Conservation (phyloP, 495 filamentous ascomycete species). For the Podospora didyma region DNA sequence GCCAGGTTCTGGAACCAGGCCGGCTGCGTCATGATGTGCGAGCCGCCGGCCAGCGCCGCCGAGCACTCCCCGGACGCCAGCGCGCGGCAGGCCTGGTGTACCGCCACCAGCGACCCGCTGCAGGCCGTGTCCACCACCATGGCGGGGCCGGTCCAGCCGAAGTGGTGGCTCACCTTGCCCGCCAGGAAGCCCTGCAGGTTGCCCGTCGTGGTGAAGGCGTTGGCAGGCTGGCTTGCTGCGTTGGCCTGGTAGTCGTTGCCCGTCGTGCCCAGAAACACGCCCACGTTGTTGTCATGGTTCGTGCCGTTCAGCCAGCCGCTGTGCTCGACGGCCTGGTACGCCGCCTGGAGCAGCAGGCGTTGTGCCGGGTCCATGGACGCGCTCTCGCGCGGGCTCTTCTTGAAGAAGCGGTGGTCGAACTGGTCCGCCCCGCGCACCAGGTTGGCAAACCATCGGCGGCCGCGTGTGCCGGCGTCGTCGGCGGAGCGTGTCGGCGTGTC, state of each 20-base stretch:
- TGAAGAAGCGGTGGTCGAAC: slow-evolving; percentile 56
- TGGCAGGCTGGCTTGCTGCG: slow-evolving; percentile 39
- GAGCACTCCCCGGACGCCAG: slow-evolving; percentile 38
- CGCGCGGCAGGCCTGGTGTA: slow-evolving; percentile 48
- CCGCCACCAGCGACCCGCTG: slow-evolving; percentile 45
- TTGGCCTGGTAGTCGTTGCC: slow-evolving; percentile 25
- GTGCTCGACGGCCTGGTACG: slow-evolving; percentile 72
- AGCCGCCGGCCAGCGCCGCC: slow-evolving; percentile 34
- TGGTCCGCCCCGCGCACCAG: slow-evolving; percentile 35
- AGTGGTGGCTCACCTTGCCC: slow-evolving; percentile 47
- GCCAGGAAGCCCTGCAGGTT: slow-evolving; percentile 30
- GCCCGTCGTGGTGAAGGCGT: slow-evolving; percentile 26
- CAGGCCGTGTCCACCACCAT: slow-evolving; percentile 50
- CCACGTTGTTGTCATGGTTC: slow-evolving; percentile 12
- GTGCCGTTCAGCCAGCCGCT: slow-evolving; percentile 48
- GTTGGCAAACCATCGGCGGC: slow-evolving; percentile 39
- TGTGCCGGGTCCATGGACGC: slow-evolving; percentile 67
- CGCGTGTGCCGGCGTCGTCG: neutral
- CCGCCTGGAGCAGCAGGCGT: slow-evolving; percentile 66
- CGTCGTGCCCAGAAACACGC: slow-evolving; percentile 20
- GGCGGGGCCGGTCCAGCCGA: slow-evolving; percentile 38
- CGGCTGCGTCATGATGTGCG: slow-evolving; percentile 40
- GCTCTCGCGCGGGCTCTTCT: slow-evolving; percentile 52
- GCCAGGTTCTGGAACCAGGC: slow-evolving; percentile 48
- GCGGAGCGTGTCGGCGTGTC: too few relatives aligned